Conservation (phyloP, 805 yeast genomes). For the Babjeviella inositovora region DNA sequence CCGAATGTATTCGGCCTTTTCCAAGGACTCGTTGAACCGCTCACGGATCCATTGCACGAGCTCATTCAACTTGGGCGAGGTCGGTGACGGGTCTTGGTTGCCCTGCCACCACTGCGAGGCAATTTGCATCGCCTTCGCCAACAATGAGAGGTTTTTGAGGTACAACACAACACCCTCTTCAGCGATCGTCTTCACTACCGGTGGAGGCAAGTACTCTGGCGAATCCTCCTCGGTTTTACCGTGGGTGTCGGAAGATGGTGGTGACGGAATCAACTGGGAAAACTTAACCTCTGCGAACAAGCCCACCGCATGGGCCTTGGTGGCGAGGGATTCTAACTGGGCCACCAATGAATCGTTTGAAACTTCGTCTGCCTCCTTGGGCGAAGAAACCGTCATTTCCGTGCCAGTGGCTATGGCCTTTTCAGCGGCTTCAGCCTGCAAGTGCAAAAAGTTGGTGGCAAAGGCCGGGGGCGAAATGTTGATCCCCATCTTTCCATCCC, state of each 20-base stretch:
- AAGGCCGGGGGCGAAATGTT: background rate
- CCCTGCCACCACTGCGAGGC: slow-evolving; percentile 87
- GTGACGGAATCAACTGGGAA: slow-evolving; percentile 67
- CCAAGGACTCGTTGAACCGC: slow-evolving; percentile 76
- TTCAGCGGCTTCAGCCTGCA: background rate
- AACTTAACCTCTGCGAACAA: slow-evolving; percentile 86
- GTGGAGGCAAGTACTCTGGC: slow-evolving; percentile 31
- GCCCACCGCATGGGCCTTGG: slow-evolving; percentile 81
- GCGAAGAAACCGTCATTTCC: no score
- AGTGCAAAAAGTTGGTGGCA: slow-evolving; percentile 1
- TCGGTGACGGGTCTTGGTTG: slow-evolving; percentile 12
- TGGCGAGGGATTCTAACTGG: slow-evolving; percentile 59
- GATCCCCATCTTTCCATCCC: slow-evolving; percentile 1
- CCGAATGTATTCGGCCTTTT: slow-evolving; percentile 71
- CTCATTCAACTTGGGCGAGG: slow-evolving; percentile 34
- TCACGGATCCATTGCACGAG: slow-evolving; percentile 88
- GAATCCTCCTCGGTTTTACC: slow-evolving; percentile 17
- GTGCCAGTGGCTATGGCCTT: no score
- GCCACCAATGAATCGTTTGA: slow-evolving; percentile 67
- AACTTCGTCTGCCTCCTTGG: no score
- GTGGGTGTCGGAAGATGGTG: slow-evolving; percentile 26
- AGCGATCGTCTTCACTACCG: slow-evolving; percentile 40
- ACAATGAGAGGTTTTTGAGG: slow-evolving; percentile 65
- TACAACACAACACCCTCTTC: slow-evolving; percentile 81
- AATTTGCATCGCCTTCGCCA: slow-evolving; percentile 73